Evolutionary conservation across 208 protist genomes (phyloP).

Genomic region (Entamoeba dispar): DNA sequence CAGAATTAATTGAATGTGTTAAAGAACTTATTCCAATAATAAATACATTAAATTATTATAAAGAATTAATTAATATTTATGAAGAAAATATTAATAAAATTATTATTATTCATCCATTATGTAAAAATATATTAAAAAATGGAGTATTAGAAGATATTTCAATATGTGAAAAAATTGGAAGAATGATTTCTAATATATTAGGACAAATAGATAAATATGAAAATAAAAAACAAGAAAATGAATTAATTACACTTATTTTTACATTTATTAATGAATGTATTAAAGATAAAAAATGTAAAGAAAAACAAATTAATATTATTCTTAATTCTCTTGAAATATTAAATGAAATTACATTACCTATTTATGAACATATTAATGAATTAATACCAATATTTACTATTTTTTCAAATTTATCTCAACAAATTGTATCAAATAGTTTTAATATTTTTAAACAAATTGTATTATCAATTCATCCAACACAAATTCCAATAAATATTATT

Average conservation of each 20-base stretch:
- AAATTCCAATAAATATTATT: neutral
- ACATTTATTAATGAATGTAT: neutral
- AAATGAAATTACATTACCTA: neutral
- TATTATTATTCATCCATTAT: neutral
- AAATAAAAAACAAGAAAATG: neutral
- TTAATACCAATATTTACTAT: neutral
- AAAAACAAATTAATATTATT: neutral
- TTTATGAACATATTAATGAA: neutral
- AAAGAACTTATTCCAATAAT: neutral
- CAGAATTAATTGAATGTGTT: neutral
- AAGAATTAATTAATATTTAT: neutral
- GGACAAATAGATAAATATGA: neutral
- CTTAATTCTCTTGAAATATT: neutral
- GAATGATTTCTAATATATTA: neutral
- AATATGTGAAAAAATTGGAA: neutral
- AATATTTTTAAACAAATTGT: neutral
- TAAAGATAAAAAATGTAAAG: neutral
- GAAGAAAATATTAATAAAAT: neutral
- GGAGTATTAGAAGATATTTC: neutral
- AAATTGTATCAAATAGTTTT: neutral
- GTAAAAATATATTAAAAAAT: neutral
- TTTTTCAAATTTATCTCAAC: neutral
- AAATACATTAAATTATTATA: neutral
- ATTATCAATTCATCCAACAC: neutral
- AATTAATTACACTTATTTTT: neutral